phyloP scores from a whole-genome alignment of 805 yeast species.

The Phaffomyces opuntiae region DNA sequence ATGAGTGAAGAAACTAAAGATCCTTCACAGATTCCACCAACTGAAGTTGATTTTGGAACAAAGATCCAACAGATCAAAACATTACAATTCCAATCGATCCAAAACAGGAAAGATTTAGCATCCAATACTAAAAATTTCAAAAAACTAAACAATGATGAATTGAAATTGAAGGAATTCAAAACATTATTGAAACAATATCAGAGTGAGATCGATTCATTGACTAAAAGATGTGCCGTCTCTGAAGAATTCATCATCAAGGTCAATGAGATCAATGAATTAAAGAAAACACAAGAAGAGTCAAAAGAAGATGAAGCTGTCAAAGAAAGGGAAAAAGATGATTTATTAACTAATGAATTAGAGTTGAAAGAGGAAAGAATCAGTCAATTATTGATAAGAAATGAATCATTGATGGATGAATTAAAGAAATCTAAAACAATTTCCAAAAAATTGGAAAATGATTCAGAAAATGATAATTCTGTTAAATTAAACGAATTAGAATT shows the following conservation, averaged over 20 bases:
- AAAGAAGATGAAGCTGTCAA: conserved; percentile 39
- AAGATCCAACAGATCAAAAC: conserved; percentile 40
- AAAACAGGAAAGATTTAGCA: conserved; percentile 71
- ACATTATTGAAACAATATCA: conserved; percentile 72
- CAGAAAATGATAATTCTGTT: conserved; percentile 32
- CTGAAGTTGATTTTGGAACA: neutral
- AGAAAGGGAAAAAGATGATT: conserved; percentile 43
- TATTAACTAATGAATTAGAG: conserved; percentile 49
- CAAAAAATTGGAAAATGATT: conserved; percentile 36
- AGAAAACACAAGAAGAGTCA: neutral
- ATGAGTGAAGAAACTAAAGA: neutral
- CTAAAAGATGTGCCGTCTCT: conserved; percentile 66
- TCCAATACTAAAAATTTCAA: conserved; percentile 80
- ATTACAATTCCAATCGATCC: conserved; percentile 59
- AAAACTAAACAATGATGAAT: conserved; percentile 52
- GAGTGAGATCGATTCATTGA: conserved; percentile 76
- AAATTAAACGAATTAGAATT: conserved; percentile 53
- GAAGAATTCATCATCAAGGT: conserved; percentile 70
- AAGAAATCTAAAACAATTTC: conserved; percentile 35
- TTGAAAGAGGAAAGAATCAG: conserved; percentile 69
- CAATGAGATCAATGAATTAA: neutral
- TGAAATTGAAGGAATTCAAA: conserved; percentile 60
- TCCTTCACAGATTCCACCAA: too few relatives aligned
- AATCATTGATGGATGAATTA: conserved; percentile 61
- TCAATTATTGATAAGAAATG: conserved; percentile 73